Base-by-base conservation (phyloP, 352 stramenopile species). In the Plasmopara halstedii region DNA sequence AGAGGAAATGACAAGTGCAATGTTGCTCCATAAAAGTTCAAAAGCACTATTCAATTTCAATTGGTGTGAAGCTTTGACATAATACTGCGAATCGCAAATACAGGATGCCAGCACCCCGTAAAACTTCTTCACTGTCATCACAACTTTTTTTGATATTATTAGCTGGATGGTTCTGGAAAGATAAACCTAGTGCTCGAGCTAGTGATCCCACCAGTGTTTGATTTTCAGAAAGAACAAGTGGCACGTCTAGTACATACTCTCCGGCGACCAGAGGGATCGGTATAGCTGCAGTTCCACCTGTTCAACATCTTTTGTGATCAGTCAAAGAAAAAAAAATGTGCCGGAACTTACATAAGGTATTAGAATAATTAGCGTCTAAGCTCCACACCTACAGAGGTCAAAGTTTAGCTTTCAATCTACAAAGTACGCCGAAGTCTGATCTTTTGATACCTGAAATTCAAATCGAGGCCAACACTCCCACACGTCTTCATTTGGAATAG, bases 201-300 rank as follows among this genome's bases (percentile, higher is more conserved):
- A 76, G 17, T 2, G 39, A 52, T 0, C 41, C 53, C 18, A 67
- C n/a, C 26, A 55, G 36, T 9, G 59, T 53, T 17, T 22, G n/a
- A 6, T 50, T 20, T 11, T 56, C 35, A 9, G 40, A 5, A 20
- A 56, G 37, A 10, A 61, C 51, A 18, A 83, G 32, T 13, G 70
- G 67, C 2, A 70, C 25, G 38, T 83, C 70, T 4, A 83, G 27
- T 6, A 79, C 40, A 33, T 67, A 70, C 56, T 83, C 70, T 13
- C 62, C 50, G 9, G 49, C 62, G 1, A 39, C 13, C 21, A 73
- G 43, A n/a, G 67, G 70, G 15, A 83, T 17, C 13, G 44, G 37
- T 4, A 77, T 19, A 9, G 42, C 55, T 5, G 67, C 62, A n/a
- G 36, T 51, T 17, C 67, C 67, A 38, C 60, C 70, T 81, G 37